These are phyloP conservation scores for Sclerotinia minor DNA, from an alignment of 2,329 filamentous ascomycete genomes.

Conservation along the genomic window DNA sequence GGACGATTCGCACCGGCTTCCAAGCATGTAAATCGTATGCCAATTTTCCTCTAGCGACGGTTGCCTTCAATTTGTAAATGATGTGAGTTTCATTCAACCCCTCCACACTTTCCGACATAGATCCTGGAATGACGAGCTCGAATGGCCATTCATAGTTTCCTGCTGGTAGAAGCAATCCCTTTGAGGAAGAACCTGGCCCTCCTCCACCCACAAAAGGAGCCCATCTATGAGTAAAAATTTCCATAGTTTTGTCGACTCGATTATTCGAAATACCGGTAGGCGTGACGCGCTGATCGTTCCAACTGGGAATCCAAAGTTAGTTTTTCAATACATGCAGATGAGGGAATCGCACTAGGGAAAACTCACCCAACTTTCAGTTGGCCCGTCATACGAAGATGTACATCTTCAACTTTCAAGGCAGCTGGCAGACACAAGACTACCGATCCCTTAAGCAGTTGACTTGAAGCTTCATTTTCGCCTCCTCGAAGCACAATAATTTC, in stretches of 20 bases:
- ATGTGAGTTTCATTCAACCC: constrained; percentile 84
- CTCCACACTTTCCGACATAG: constrained; percentile 83
- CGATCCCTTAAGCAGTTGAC: constrained; percentile 71
- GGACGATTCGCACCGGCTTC: constrained; percentile 75
- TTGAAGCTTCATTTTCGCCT: constrained; percentile 71
- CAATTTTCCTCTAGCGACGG: constrained; percentile 82
- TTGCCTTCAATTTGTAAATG: constrained; percentile 88
- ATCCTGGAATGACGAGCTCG: constrained; percentile 69
- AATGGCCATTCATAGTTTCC: constrained; percentile 87
- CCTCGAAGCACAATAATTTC: constrained; percentile 80
- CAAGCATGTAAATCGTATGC: constrained; percentile 81
- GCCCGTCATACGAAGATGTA: constrained; percentile 70
- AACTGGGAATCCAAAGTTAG: constrained; percentile 42
- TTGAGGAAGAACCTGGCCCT: constrained; percentile 49
- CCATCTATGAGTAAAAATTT: constrained; percentile 71
- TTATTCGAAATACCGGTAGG: constrained; percentile 60
- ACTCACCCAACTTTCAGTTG: constrained; percentile 68
- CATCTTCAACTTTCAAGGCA: constrained; percentile 68
- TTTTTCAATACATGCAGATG: constrained; percentile 4
- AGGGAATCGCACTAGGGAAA: constrained; percentile 7
- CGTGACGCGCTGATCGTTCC: constrained; percentile 54
- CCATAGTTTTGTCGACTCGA: constrained; percentile 58
- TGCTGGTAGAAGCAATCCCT: constrained; percentile 60
- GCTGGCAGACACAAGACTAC: constrained; percentile 72
- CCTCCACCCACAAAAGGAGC: constrained; percentile 59